Evolutionary conservation across 139 green algal genomes (phyloP).

Genomic region (Chlamydomonas applanata): DNA sequence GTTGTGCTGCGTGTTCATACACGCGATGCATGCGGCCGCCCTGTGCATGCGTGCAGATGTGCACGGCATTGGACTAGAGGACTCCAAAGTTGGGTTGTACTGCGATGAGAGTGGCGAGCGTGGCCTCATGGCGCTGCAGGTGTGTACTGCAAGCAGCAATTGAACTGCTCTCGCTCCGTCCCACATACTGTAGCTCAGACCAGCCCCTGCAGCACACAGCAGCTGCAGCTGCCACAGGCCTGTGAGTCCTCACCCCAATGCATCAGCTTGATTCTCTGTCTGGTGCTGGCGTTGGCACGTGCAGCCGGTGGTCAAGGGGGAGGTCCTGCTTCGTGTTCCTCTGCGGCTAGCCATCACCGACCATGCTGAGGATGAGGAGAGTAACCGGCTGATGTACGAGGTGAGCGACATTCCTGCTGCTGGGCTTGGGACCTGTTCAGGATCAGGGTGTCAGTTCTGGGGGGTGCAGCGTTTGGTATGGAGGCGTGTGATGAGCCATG

Average conservation of each 20-base stretch:
- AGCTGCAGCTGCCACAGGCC: no score
- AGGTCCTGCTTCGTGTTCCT: constrained; percentile 58
- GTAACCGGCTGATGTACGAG: constrained; percentile 49
- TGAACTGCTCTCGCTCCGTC: no score
- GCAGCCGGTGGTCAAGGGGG: constrained; percentile 15
- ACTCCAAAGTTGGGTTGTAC: constrained; percentile 53
- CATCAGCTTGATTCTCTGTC: no score
- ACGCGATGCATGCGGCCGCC: no score
- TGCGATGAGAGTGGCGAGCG: constrained; percentile 45
- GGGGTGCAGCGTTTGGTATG: no score
- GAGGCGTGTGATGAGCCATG: no score
- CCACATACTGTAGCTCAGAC: no score
- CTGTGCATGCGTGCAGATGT: constrained; percentile 34
- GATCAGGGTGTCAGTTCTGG: no score
- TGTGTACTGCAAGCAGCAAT: constrained; percentile 5
- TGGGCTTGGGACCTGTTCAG: not conserved
- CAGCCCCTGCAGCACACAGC: no score
- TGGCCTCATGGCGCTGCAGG: constrained; percentile 47
- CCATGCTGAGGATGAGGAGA: constrained; percentile 52
- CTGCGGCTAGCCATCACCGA: constrained; percentile 71
- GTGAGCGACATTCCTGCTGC: no score
- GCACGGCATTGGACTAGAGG: constrained; percentile 43
- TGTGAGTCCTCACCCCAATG: not conserved
- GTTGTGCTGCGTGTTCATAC: not conserved
- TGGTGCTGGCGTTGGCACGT: no score